phyloP scores from a whole-genome alignment of 345 rosid species.

The Anastatica hierochuntica region DNA sequence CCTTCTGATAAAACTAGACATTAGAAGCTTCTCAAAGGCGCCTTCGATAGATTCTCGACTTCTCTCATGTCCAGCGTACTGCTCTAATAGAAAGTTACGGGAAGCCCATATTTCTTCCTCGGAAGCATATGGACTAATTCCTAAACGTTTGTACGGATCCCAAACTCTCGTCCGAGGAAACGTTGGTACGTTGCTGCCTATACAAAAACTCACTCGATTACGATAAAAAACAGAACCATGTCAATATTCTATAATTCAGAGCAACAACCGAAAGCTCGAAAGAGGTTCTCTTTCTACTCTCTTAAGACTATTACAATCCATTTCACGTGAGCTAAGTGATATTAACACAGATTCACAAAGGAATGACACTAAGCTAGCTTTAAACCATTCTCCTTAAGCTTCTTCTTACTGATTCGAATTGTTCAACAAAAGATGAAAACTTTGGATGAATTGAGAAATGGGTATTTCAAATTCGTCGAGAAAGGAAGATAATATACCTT shows the following conservation, averaged over 20 bases:
- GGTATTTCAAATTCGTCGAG: no score
- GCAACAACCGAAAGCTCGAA: background rate
- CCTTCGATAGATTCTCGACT: slow-evolving; percentile 87
- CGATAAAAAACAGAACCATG: no score
- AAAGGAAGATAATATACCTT: slow-evolving; percentile 35
- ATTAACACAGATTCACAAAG: no score
- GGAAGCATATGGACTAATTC: slow-evolving; percentile 60
- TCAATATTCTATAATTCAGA: background rate
- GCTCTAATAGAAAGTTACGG: slow-evolving; percentile 79
- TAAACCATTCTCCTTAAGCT: no score
- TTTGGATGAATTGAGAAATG: background rate
- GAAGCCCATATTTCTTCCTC: slow-evolving; percentile 95
- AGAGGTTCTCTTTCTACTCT: no score
- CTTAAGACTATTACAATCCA: no score
- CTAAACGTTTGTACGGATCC: slow-evolving; percentile 86
- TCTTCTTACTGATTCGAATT: no score
- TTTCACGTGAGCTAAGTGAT: no score
- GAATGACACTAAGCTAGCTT: no score
- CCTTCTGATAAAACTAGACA: slow-evolving; percentile 61
- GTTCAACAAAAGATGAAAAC: no score
- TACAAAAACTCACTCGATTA: no score
- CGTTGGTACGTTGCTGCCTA: slow-evolving; percentile 50
- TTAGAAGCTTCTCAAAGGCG: slow-evolving; percentile 83
- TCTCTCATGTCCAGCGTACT: slow-evolving; percentile 81
- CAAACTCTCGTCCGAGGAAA: slow-evolving; percentile 63